phyloP scores from a whole-genome alignment of 2,329 filamentous ascomycete species.

The Ophioceras dolichostomum region DNA sequence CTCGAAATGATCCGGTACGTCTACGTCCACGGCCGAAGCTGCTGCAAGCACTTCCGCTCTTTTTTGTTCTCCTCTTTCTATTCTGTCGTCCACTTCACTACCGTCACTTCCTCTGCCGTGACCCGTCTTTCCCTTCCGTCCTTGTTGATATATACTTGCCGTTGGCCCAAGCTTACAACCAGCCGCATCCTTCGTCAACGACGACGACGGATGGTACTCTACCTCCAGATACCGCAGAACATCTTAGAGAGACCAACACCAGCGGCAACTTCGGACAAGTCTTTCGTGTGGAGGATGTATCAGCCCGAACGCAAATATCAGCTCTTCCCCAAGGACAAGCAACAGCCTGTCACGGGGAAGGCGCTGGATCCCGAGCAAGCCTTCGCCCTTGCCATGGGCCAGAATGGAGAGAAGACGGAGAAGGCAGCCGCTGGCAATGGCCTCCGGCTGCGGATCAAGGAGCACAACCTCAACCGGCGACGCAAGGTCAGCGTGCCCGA shows the following conservation, averaged over 20 bases:
- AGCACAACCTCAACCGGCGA: constrained; percentile 42
- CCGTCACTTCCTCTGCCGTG: background rate
- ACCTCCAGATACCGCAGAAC: no score
- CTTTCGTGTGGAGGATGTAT: constrained; percentile 46
- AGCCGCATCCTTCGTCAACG: no score
- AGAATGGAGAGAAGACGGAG: constrained; percentile 25
- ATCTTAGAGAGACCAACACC: constrained; percentile 11
- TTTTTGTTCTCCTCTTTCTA: constrained; percentile 2
- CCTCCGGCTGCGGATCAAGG: constrained; percentile 42
- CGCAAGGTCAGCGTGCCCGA: constrained; percentile 55
- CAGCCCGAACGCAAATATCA: constrained; percentile 48
- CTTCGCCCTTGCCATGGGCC: constrained; percentile 27
- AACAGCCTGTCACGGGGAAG: constrained; percentile 29
- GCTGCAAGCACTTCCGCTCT: constrained; percentile 17
- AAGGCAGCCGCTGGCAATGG: constrained; percentile 23
- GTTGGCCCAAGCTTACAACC: constrained; percentile 11
- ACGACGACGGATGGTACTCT: no score
- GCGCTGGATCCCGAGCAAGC: constrained; percentile 37
- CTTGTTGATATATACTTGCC: no score
- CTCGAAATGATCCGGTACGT: constrained; percentile 32
- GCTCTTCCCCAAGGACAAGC: constrained; percentile 43
- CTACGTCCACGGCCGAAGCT: constrained; percentile 4
- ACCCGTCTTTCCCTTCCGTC: constrained; percentile 3
- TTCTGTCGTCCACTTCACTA: no score
- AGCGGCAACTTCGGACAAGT: constrained; percentile 28